Conservation (phyloP, 2,329 filamentous ascomycete genomes). For the Trichoderma atroviride region DNA sequence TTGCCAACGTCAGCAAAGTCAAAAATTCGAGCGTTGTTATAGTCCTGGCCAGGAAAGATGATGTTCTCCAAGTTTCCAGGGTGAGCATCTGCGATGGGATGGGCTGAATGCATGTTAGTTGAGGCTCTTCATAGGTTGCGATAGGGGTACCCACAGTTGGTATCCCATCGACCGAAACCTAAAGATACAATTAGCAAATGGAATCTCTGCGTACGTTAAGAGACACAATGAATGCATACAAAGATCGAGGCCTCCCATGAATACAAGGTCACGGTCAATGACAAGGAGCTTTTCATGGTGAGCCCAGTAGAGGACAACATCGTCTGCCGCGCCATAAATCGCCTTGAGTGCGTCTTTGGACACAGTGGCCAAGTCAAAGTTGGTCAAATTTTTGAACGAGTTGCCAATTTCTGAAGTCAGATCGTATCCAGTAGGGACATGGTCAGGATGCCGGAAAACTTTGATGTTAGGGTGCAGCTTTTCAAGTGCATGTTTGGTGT, state of each 20-base stretch:
- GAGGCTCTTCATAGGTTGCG: neutral
- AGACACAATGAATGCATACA: slow-evolving; percentile 49
- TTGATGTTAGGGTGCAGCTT: slow-evolving; percentile 78
- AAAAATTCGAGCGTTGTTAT: slow-evolving; percentile 84
- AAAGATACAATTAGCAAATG: neutral
- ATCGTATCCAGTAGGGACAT: slow-evolving; percentile 72
- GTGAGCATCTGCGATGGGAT: slow-evolving; percentile 82
- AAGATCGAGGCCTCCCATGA: slow-evolving; percentile 90
- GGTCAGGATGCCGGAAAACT: slow-evolving; percentile 90
- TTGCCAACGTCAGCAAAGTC: slow-evolving; percentile 78
- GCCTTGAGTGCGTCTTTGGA: slow-evolving; percentile 74
- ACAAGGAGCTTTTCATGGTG: slow-evolving; percentile 91
- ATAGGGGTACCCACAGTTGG: slow-evolving; percentile 59
- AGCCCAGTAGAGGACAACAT: slow-evolving; percentile 85
- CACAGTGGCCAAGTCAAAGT: slow-evolving; percentile 63
- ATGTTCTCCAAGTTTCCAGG: slow-evolving; percentile 74
- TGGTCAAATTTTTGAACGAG: slow-evolving; percentile 53
- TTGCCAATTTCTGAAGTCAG: slow-evolving; percentile 69
- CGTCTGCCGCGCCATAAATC: slow-evolving; percentile 79
- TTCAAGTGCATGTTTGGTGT: slow-evolving; percentile 81
- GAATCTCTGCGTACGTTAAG: slow-evolving; percentile 31
- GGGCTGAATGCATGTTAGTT: slow-evolving; percentile 45
- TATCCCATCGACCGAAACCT: slow-evolving; percentile 86
- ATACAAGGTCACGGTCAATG: slow-evolving; percentile 75
- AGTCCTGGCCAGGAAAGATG: slow-evolving; percentile 87